Evolutionary conservation across 78 protist species (phyloP).

Genomic region (Tieghemostelium lacteum): DNA sequence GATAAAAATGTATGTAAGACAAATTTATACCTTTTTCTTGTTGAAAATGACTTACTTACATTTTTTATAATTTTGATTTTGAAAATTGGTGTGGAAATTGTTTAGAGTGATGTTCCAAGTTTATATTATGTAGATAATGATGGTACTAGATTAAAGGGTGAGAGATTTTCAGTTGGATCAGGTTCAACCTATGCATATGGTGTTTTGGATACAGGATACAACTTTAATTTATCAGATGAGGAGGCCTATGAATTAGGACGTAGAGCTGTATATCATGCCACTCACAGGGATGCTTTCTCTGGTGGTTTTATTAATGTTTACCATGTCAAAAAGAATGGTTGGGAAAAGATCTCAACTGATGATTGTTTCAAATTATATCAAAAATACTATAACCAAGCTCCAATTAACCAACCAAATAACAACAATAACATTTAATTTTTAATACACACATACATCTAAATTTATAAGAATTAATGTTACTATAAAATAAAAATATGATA

Average conservation of each 20-base stretch:
- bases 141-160: constrained; percentile 96
- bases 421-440: not conserved
- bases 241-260: constrained; percentile 98
- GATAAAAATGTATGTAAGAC: constrained; percentile 87
- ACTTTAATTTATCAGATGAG: constrained; percentile 85
- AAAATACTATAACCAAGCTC: constrained; percentile 44
- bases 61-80: not conserved
- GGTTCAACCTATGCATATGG: constrained; percentile 99
- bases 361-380: constrained; percentile 80
- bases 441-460: too few species aligned
- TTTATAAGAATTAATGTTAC: too few species aligned
- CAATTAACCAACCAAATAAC: constrained; percentile 37
- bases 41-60: not conserved
- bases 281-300: constrained; percentile 97
- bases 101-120: constrained; percentile 95
- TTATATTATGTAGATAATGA: constrained; percentile 98
- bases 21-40: not conserved
- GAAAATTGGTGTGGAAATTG: too few species aligned
- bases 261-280: constrained; percentile 98
- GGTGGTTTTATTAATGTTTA: constrained; percentile 97
- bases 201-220: constrained; percentile 98
- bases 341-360: constrained; percentile 85
- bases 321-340: constrained; percentile 87
- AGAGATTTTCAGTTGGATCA: constrained; percentile 98
- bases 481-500: too few species aligned